Base-by-base conservation (phyloP, 371 early-diverging fungal genomes). In the Capillidium heterosporum region DNA sequence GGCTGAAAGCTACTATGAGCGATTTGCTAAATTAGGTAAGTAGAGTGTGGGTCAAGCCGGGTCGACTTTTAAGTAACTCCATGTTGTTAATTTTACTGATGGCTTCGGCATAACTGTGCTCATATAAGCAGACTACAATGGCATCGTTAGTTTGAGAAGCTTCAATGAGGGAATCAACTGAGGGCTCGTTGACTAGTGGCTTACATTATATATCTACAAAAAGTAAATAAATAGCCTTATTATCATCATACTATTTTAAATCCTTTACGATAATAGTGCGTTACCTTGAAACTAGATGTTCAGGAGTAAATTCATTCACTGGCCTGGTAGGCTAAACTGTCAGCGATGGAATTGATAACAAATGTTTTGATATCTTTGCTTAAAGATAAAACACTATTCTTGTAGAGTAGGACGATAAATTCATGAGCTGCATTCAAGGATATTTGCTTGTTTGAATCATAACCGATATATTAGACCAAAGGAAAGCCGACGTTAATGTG, bases 291-390 rank as follows among this genome's bases (percentile, higher is more conserved):
- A 77, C 64, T 71, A 72, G 0, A 61, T 65, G 41, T 77, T 75
- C 77, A 77, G 23, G 73, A 67, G 57, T 78, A 70, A 1, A 71
- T 73, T 77, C 77, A 79, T 0, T 74, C 74, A 4, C 78, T 78
- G 23, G 68, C 67, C 5, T 76, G 59, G 17, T 71, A 72, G 28
- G 65, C 54, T 10, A 74, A 55, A 7, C 65, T 64, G 41, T 73
- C 53, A 7, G 65, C 71, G 1, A 70, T 71, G 0, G 77, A 74
- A 1, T 77, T 77, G 0, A 73, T 64, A 0, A 78, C 65, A 4
- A 75, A 50, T 11, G 56, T 61, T n/a, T 52, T 52, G 11, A 7
- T 21, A 13, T 49, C 51, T 0, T 62, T 17, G 2, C 48, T 32
- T 15, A 82, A 54, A 0, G 82, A 81, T 29, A 82, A 60, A 31